Conservation (phyloP, 2,329 filamentous ascomycete species). For the Scedosporium boydii region DNA sequence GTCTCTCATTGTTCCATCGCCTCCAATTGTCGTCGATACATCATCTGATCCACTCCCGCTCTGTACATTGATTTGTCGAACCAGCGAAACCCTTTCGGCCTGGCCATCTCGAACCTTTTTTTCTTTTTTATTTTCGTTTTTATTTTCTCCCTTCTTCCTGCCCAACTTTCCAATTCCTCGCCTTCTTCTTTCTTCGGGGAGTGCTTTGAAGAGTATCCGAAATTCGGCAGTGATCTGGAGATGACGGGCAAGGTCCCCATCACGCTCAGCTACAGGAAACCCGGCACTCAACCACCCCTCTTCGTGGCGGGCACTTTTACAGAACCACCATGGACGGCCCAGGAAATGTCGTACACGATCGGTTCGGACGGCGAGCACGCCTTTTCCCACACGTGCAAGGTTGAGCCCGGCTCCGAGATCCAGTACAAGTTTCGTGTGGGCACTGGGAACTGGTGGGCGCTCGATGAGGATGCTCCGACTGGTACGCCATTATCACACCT, state of each 20-base stretch:
- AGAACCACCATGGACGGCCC: constrained; percentile 53
- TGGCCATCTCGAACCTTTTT: background rate
- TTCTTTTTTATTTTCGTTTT: background rate
- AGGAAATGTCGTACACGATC: constrained; percentile 52
- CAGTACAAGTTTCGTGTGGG: constrained; percentile 70
- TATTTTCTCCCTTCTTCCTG: background rate
- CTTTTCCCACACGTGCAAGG: constrained; percentile 48
- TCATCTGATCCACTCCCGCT: constrained; percentile 2
- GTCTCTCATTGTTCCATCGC: background rate
- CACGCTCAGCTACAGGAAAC: constrained; percentile 51
- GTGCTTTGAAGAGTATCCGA: background rate
- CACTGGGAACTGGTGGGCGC: constrained; percentile 57
- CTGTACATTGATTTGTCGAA: background rate
- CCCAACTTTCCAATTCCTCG: background rate
- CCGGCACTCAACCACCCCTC: constrained; percentile 55
- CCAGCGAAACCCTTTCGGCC: background rate
- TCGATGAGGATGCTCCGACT: constrained; percentile 52
- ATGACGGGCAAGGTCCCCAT: constrained; percentile 24
- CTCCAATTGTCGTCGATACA: background rate
- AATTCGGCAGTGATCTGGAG: background rate
- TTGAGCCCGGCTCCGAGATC: constrained; percentile 48
- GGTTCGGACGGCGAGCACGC: constrained; percentile 42
- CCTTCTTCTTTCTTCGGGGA: background rate
- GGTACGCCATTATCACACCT: constrained; percentile 31
- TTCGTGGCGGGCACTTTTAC: constrained; percentile 63